Base-by-base conservation (phyloP, 2,329 filamentous ascomycete genomes). In the Venturia carpophila region DNA sequence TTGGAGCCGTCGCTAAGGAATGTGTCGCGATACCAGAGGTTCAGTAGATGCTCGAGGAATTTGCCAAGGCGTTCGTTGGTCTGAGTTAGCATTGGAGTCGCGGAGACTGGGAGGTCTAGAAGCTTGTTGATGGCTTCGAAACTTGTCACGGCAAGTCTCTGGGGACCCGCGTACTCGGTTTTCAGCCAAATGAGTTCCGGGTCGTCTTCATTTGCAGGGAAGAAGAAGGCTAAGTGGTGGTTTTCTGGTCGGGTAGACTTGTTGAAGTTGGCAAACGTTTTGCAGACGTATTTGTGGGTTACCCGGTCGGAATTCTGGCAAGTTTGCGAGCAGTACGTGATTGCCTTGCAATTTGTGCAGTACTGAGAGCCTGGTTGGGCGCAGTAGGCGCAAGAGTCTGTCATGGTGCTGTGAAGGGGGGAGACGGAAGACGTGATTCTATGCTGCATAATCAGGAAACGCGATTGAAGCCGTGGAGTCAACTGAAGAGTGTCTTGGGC, bases 271-370 rank as follows among this genome's bases (percentile, higher is more conserved):
- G 63, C 42, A 42, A 65, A 64, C 21, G 42, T 62, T 42, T 47
- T 52, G 45, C 67, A 68, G 6, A 66, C 52, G 5, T 66, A 52
- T 60, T 68, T 67, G 56, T 68, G 67, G 24, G 30, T 41, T 5
- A 37, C 37, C 61, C 64, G 65, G 19, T 68, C 66, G 15, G 37
- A 24, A 1, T 56, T 56, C 42, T 68, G 67, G 45, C 66, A 68
- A 6, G 37, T 34, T 41, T 60, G 66, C 19, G 63, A 65, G 63
- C 67, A 68, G 62, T 68, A 68, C 5, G n/a, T 34, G 64, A 52
- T 64, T 39, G 37, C 39, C n/a, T 65, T 45, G 56, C 67, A 68
- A 15, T 62, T 45, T n/a, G 30, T 47, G 55, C 66, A 68, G 6
- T 21, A 19, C 45, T 21, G 19, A 24, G 45, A 21, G n/a, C 45